A percentile compares a stretch with the other conserved stretches of the same genome.
These are phyloP conservation scores for Lepidium aucheri DNA, from an alignment of 345 rosid genomes.

Conservation along the genomic window DNA sequence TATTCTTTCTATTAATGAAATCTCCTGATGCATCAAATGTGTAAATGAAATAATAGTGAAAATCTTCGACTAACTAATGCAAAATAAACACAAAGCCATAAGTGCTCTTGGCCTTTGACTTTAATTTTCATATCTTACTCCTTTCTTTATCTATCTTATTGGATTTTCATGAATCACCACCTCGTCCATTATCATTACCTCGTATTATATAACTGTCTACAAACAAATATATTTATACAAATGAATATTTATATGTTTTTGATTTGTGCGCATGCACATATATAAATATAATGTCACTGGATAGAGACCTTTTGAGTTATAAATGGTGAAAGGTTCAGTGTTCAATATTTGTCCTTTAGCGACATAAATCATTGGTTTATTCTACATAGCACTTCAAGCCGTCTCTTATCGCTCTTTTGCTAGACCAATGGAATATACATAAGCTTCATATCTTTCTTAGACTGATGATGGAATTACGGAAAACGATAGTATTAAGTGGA, in stretches of 20 bases:
- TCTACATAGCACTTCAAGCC: constrained; percentile 1
- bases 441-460: constrained; percentile 5
- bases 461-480: constrained; percentile 1
- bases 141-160: constrained; percentile 19
- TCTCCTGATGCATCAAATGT: constrained; percentile 20
- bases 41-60: not conserved
- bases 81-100: constrained; percentile 8
- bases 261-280: constrained; percentile 12
- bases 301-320: constrained; percentile 18
- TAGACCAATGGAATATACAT: not conserved
- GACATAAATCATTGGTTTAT: not conserved
- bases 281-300: constrained; percentile 2
- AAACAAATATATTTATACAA: not conserved
- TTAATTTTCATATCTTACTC: constrained; percentile 13
- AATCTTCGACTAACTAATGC: constrained; percentile 8
- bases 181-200: constrained; percentile 24
- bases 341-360: constrained; percentile 5
- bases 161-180: constrained; percentile 22
- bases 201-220: constrained; percentile 10
- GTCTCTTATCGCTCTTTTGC: not conserved
- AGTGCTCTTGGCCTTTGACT: constrained; percentile 25
- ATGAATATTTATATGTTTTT: not conserved
- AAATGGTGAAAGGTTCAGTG: not conserved
- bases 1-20: constrained; percentile 11
- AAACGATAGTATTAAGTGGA: not conserved